Evolutionary conservation across 2,329 filamentous ascomycete species (phyloP), one percentile per base, ranked within the genome.

Genomic region (Xylaria sp.): DNA sequence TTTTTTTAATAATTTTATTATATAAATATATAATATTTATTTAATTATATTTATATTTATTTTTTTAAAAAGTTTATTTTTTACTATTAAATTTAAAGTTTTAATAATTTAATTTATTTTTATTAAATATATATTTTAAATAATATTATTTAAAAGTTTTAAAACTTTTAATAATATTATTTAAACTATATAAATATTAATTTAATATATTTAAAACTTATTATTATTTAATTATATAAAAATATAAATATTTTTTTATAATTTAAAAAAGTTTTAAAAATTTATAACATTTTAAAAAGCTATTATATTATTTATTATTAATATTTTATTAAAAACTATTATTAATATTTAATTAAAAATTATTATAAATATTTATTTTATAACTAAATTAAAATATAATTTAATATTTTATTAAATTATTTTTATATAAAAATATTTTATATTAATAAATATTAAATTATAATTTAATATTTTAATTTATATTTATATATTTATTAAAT

Each of bases 21-120:
- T 45, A 27, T 57, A 57, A 57, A 12, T 9, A 27, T 57, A 17
- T 6, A 57, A 42, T 54, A 34, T 62, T 34, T 47, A 1, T 17
- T 62, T 62, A 62, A 62, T 62, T 4, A 47, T 55, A 45, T 54
- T 54, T 19, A 61, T 51, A 9, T 36, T 61, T 24, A 4, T 7
- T 14, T 42, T 61, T 51, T 61, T 51, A 27, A 48, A 21, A 53
- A 42, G 36, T 27, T 34, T 42, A 48, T 30, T 54, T 48, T 68
- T 58, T 34, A 63, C 55, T 17, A 34, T 63, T n/a, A 63, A 24
- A 17, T 61, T 53, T 27, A 53, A 39, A 27, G 19, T 6, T 51
- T 51, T 51, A 51, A 61, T 53, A n/a, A 4, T 34, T 56, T 63
- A 47, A 36, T 56, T 56, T 48, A 30, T 56, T 63, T 55, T 55